Evolutionary conservation across 257 asterid species (phyloP), one percentile per base, ranked within the genome.

Genomic region (Gynochthodes officinalis): DNA sequence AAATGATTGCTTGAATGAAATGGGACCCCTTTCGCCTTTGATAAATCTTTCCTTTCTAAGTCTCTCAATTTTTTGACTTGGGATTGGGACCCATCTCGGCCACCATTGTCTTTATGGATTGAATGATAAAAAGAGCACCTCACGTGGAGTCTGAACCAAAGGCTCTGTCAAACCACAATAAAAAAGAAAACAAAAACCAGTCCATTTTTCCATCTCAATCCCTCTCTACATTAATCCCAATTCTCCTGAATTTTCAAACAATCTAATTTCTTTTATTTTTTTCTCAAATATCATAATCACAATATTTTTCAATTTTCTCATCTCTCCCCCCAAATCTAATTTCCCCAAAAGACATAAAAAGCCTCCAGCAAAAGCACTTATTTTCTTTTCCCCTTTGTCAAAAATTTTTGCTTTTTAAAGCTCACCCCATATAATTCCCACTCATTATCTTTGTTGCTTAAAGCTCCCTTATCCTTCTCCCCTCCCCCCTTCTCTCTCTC

Each of bases 91-190:
- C 97, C 95, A 86, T 48, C 23, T 68, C 25, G 89, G 86, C 77
- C 96, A 86, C 93, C 96, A 84, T 57, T 90, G 96, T 88, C 98
- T 90, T 86, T 88, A 83, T 89, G 91, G 94, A 88, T 88, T 89
- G 96, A 89, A 89, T 91, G 86, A 93, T 93, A 88, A 81, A 93
- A 93, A 88, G 96, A 85, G 96, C 92, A 93, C 89, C 97, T 90
- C 98, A 93, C 98, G 98, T 93, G 98, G 96, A 93, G 75, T 86
- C 97, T 89, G 96, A 90, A 88, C 93, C 96, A 86, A 86, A 83
- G 91, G 81, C 75, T 84, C 93, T 89, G 91, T 87, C 90, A 90
- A 85, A 83, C 87, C 87, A 83, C 90, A 86, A 82, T 87, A 74
- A 82, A 78, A 39, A 53, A 44, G 59, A 70, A 53, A 70, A 39